Base-by-base conservation (phyloP, 2,329 filamentous ascomycete species). In the Colletotrichum karsti region DNA sequence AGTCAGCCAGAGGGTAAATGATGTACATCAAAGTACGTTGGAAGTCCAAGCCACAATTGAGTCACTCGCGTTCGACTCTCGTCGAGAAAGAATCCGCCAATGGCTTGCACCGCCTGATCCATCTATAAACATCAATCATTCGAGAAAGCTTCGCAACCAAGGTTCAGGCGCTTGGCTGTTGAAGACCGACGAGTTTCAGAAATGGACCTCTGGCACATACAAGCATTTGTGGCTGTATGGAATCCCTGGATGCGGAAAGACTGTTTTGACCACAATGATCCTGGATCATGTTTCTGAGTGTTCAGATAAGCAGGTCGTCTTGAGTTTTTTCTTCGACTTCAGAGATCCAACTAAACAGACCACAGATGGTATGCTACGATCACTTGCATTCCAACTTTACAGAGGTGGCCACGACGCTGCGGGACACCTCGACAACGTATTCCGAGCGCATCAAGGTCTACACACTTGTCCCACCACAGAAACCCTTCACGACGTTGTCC, bases 401-500 rank as follows among this genome's bases (percentile, higher is more conserved):
- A 5, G 13, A 12, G 5, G 5, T 13, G 9, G 6, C 22, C 24
- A 6, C 9, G 8, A 18, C n/a, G 12, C 22, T 3, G 24, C 8
- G 3, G 13, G 13, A 9, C 15, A 20, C 9, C 18, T 42, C 1
- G 18, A 42, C 3, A 7, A 20, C 5, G 3, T 6, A 9, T 22
- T 42, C 18, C 39, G 9, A 5, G 28, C 5, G 28, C 28, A 30
- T 9, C 5, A 30, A 30, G 73, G 74, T 18, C 72, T 73, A 30
- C n/a, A 66, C 7, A 70, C 53, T 24, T 69, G 75, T 39, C 77
- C 77, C 4, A 69, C 73, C 3, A 33, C 62, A 9, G 44, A 74
- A 24, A 66, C 33, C 7, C 73, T 80, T 20, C 51, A 74, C 4
- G 44, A 73, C 1, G 46, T 74, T 24, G 55, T 30, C 9, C 6